A percentile compares a stretch with the other conserved stretches of the same genome.
These are phyloP conservation scores for Gastroboletus turbinatus DNA, from an alignment of 1,284 basidiomycete species.

Conservation along the genomic window DNA sequence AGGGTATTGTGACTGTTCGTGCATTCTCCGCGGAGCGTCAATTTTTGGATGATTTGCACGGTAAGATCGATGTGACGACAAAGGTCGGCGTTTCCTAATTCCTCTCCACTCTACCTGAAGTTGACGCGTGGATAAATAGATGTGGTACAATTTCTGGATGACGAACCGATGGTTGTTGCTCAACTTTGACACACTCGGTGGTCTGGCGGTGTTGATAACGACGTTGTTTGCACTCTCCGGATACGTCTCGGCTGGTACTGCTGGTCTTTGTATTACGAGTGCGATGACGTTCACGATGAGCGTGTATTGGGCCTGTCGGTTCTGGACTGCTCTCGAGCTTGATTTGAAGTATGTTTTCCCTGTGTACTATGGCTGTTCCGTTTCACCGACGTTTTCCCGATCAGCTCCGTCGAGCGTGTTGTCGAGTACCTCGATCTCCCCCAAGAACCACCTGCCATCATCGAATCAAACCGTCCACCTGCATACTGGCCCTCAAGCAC, in stretches of 20 bases:
- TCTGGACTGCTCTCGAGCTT: slow-evolving; percentile 49
- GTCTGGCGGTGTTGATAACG: slow-evolving; percentile 60
- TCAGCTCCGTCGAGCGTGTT: slow-evolving; percentile 82
- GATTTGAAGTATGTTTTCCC: slow-evolving; percentile 30
- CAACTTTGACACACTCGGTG: slow-evolving; percentile 77
- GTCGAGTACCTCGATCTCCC: slow-evolving; percentile 88
- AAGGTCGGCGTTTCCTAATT: slow-evolving; percentile 41
- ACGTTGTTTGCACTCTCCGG: slow-evolving; percentile 75
- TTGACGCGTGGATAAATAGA: slow-evolving; percentile 38
- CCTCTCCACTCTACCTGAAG: neutral
- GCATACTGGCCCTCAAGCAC: slow-evolving; percentile 87
- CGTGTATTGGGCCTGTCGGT: slow-evolving; percentile 73
- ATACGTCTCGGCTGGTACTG: slow-evolving; percentile 67
- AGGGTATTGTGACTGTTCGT: slow-evolving; percentile 78
- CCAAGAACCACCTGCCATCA: slow-evolving; percentile 76
- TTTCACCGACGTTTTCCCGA: slow-evolving; percentile 68
- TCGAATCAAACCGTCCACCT: slow-evolving; percentile 67
- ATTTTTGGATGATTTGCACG: slow-evolving; percentile 76
- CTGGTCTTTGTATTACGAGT: slow-evolving; percentile 84
- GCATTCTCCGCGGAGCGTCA: slow-evolving; percentile 82
- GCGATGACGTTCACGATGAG: slow-evolving; percentile 60
- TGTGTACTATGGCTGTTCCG: neutral
- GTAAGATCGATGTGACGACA: slow-evolving; percentile 63
- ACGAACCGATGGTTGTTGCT: slow-evolving; percentile 76
- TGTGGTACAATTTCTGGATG: slow-evolving; percentile 82